Percentiles rank a stretch among this genome's conserved stretches.
These are phyloP conservation scores for Yamadazyma kitorensis DNA, from an alignment of 805 yeast genomes.

Conservation along the genomic window DNA sequence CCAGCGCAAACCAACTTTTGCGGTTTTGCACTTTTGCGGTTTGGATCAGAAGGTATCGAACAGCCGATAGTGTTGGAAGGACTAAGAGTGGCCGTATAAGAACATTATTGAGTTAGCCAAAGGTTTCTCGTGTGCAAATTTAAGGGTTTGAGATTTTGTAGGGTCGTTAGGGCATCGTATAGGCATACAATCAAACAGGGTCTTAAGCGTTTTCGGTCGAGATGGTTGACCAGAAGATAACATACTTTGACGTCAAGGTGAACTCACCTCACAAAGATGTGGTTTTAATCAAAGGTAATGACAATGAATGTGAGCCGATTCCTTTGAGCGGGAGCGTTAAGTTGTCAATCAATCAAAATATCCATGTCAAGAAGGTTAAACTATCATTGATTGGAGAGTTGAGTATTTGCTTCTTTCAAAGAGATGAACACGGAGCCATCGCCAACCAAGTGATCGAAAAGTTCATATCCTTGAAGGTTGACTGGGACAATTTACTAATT, in stretches of 20 bases:
- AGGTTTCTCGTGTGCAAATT: too few species aligned
- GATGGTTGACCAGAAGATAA: constrained; percentile 14
- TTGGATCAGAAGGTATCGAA: too few species aligned
- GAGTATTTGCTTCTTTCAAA: constrained; percentile 38
- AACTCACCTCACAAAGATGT: constrained; percentile 41
- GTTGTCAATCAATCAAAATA: constrained; percentile 41
- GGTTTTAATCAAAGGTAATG: constrained; percentile 42
- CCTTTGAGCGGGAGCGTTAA: constrained; percentile 48
- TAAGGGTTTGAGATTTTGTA: too few species aligned
- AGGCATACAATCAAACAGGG: too few species aligned
- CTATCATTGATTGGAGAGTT: constrained; percentile 43
- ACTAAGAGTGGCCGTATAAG: too few species aligned
- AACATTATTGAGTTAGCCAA: too few species aligned
- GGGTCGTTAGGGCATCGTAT: too few species aligned
- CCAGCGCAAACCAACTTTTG: too few species aligned
- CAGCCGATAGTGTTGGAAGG: too few species aligned
- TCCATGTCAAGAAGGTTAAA: constrained; percentile 37
- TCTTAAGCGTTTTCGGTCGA: too few species aligned
- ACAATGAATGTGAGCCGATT: constrained; percentile 42
- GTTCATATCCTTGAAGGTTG: constrained; percentile 38
- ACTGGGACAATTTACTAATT: constrained; percentile 48
- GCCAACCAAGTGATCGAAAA: constrained; percentile 37
- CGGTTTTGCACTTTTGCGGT: too few species aligned
- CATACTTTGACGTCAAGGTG: constrained; percentile 37
- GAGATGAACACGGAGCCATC: constrained; percentile 25